Base-by-base conservation (phyloP, 176 grass and related monocot genomes). In the Lolium rigidum region DNA sequence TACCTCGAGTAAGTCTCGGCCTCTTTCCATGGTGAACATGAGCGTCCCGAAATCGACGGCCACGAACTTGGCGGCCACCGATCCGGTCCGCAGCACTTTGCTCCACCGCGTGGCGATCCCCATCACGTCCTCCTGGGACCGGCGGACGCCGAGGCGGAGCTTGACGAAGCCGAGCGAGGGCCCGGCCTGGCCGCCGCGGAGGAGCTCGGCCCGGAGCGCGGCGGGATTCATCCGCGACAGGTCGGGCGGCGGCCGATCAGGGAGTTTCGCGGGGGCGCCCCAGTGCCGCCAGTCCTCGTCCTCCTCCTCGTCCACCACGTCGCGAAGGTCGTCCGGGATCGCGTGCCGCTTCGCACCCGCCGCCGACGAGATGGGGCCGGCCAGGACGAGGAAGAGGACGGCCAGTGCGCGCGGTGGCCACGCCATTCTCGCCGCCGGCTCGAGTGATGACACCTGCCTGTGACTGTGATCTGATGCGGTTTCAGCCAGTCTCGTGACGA, bases 21-120 rank as follows among this genome's bases (percentile, higher is more conserved):
- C 94, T 74, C 67, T 92, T 60, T 94, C 93, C 88, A 92, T 86
- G 24, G 93, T 95, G 89, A 98, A 95, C 97, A 98, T 98, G 90
- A 98, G 83, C 12, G 92, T 95, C 41, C 85, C 91, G 20, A 91
- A 86, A 76, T 98, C 93, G 10, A 95, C 86, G 17, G 97, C 91
- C 52, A 95, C 91, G 70, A 98, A 95, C 11, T 89, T 95, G 18
- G 85, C 85, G 58, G 92, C 92, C 56, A 98, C 81, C 61, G 92
- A 82, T 63, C 94, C 97, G 50, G 97, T 89, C 24, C 92, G 87
- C 38, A 98, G 86, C 81, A 98, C 90, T 64, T 94, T 92, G 86
- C 78, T 98, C 96, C 96, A 98, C 68, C 85, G 88, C 86, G 90
- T 92, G 50, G 88, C 41, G 41, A 43, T 84, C 51, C 76, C 55